phyloP scores from a whole-genome alignment of 2,329 filamentous ascomycete species.

The Calonectria fujianensis region DNA sequence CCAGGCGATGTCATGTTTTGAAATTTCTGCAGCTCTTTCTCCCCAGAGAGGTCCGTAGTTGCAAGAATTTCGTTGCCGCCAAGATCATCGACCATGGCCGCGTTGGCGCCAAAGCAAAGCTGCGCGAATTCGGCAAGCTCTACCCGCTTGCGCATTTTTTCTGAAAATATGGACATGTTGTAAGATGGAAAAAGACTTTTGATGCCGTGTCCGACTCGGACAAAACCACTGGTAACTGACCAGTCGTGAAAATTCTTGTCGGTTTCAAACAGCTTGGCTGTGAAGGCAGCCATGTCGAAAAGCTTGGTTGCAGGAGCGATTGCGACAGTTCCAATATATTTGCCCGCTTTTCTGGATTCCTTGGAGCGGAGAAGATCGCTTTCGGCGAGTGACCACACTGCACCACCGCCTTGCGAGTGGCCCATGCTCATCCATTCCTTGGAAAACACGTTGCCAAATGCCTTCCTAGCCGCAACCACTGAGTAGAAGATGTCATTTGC shows the following conservation, averaged over 20 bases:
- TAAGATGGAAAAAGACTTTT: slow-evolving; percentile 8
- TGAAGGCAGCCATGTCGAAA: slow-evolving; percentile 5
- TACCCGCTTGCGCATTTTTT: slow-evolving; percentile 1
- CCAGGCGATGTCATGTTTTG: neutral
- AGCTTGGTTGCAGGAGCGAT: neutral
- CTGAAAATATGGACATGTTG: slow-evolving; percentile 10
- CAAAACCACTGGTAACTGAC: neutral
- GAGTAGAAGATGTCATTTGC: slow-evolving; percentile 18
- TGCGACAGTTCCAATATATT: slow-evolving; percentile 16
- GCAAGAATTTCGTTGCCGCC: neutral
- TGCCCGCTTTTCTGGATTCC: neutral
- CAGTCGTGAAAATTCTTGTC: slow-evolving; percentile 2
- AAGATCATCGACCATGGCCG: neutral
- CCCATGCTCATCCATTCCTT: slow-evolving; percentile 24
- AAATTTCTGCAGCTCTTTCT: neutral
- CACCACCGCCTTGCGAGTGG: slow-evolving; percentile 3
- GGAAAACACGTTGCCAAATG: slow-evolving; percentile 2
- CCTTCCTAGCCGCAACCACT: neutral
- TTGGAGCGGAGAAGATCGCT: slow-evolving; percentile 15
- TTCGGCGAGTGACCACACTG: slow-evolving; percentile 3
- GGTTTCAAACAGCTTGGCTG: slow-evolving; percentile 8
- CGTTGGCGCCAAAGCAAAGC: slow-evolving; percentile 4
- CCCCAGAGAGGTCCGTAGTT: neutral
- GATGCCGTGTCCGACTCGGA: neutral
- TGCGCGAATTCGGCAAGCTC: neutral